Evolutionary conservation across 257 asterid genomes (phyloP), one percentile per base, ranked within the genome.

Genomic region (Nicotiana knightiana): DNA sequence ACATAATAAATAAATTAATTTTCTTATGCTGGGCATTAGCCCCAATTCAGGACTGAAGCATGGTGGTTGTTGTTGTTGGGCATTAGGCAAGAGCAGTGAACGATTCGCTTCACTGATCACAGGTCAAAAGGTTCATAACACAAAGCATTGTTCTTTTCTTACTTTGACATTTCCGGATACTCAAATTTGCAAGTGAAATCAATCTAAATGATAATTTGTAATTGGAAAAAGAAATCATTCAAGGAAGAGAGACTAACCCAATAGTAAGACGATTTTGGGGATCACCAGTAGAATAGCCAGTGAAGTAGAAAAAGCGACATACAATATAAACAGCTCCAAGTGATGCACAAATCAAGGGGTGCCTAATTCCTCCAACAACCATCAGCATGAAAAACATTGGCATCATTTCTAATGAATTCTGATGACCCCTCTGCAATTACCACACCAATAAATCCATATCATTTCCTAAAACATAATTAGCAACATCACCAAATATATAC

Each of bases 391-490:
- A 89, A 81, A 88, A 90, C 81, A 81, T 39, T 16, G 99, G 95
- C 97, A 94, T 91, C 90, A 84, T 21, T 89, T 96, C 99, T 78
- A 96, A 84, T 55, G 99, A 93, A 87, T 96, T 96, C 92, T 96
- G 99, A 90, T 96, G 99, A 21, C 98, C 99, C 78, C 99, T 93
- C 99, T 94, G 92, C 92, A 73, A 48, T 66, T 12, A 81, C 15
- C 9, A 65, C 35, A 26, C 21, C 77, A 30, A 65, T 30, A 81
- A 65, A 85, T 65, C 57, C 78, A 84, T 58, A 30, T 32, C 82
- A 51, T 76, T 62, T 35, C 37, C 9, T 59, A 61, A 18, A 57
- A 32, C 53, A 71, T 6, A 11, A n/a, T 26, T 3, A 28, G 18
- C 5, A 16, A 57, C 32, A 35, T 30, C 33, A 54, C 2, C 21